Conservation (phyloP, 495 filamentous ascomycete species). For the Penicillium taxi region DNA sequence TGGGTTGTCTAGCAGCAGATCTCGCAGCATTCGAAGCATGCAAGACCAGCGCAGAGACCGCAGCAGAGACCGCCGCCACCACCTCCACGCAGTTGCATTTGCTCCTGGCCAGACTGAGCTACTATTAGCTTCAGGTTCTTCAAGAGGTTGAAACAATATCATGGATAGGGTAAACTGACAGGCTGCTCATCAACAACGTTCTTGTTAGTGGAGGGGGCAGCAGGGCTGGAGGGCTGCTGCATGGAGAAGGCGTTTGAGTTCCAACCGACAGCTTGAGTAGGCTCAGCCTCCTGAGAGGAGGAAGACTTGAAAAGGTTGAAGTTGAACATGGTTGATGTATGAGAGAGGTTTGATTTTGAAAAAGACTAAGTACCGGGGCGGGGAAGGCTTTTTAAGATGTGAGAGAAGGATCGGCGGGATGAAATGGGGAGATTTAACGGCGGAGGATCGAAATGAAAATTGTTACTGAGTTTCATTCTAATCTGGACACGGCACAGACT, state of each 20-base stretch:
- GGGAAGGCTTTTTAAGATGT: too few relatives aligned
- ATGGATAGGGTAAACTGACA: too few relatives aligned
- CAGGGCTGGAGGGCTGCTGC: constrained; percentile 34
- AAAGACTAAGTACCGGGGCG: too few relatives aligned
- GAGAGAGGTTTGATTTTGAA: neutral
- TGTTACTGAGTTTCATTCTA: too few relatives aligned
- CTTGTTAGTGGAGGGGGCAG: constrained; percentile 22
- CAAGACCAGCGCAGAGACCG: constrained; percentile 38
- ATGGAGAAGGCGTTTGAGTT: constrained; percentile 35
- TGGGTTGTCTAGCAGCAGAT: constrained; percentile 34
- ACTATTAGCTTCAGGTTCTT: too few relatives aligned
- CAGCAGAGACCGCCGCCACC: constrained; percentile 37
- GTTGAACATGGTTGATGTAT: constrained; percentile 30
- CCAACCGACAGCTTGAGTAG: constrained; percentile 19
- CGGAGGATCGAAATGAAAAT: too few relatives aligned
- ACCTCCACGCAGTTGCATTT: constrained; percentile 39
- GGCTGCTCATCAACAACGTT: constrained; percentile 33
- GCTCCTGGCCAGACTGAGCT: constrained; percentile 25
- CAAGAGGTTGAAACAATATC: too few relatives aligned
- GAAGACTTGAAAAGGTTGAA: constrained; percentile 35
- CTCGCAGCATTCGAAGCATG: constrained; percentile 41
- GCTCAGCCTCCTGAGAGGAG: constrained; percentile 18
- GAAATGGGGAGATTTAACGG: too few relatives aligned
- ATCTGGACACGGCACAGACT: too few relatives aligned
- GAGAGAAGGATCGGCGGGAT: too few relatives aligned